A percentile compares a stretch with the other conserved stretches of the same genome.
These are phyloP conservation scores for Yamadazyma jaroonii DNA, from an alignment of 1,139 yeast genomes.

Conservation along the genomic window DNA sequence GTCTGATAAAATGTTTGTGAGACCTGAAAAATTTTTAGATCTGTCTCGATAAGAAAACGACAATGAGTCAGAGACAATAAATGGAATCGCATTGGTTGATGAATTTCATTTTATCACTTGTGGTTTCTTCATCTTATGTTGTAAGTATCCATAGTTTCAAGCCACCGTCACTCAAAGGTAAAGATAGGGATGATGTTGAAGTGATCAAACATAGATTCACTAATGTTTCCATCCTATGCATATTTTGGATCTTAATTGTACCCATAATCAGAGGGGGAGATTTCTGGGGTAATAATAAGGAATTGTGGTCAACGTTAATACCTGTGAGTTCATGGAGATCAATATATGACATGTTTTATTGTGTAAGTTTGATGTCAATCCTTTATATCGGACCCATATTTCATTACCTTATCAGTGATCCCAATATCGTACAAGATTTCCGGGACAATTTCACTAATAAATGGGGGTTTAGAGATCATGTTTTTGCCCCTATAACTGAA, in stretches of 20 bases:
- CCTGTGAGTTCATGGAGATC: conserved; percentile 5
- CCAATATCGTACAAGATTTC: conserved; percentile 15
- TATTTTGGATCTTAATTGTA: background rate
- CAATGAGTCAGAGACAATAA: conserved; percentile 29
- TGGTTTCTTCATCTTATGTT: conserved; percentile 43
- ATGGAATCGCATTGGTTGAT: conserved; percentile 21
- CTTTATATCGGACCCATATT: conserved; percentile 62
- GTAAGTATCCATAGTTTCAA: conserved; percentile 29
- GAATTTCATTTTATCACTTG: conserved; percentile 14
- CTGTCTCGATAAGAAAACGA: conserved; percentile 3
- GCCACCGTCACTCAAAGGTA: conserved; percentile 22
- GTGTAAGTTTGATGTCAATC: conserved; percentile 31
- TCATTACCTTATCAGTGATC: conserved; percentile 26
- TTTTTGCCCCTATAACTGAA: conserved; percentile 86
- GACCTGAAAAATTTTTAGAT: conserved; percentile 3
- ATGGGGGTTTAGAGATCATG: conserved; percentile 59
- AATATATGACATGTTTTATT: conserved; percentile 15
- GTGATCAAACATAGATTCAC: conserved; percentile 35
- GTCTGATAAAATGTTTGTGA: background rate
- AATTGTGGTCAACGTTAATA: conserved; percentile 11
- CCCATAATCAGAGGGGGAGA: conserved; percentile 6
- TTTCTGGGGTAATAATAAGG: background rate
- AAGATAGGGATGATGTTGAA: conserved; percentile 45
- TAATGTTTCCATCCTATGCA: conserved; percentile 34
- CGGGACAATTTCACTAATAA: conserved; percentile 28